These are phyloP conservation scores for Neurospora sp. DNA, from an alignment of 495 filamentous ascomycete genomes.

Conservation along the genomic window DNA sequence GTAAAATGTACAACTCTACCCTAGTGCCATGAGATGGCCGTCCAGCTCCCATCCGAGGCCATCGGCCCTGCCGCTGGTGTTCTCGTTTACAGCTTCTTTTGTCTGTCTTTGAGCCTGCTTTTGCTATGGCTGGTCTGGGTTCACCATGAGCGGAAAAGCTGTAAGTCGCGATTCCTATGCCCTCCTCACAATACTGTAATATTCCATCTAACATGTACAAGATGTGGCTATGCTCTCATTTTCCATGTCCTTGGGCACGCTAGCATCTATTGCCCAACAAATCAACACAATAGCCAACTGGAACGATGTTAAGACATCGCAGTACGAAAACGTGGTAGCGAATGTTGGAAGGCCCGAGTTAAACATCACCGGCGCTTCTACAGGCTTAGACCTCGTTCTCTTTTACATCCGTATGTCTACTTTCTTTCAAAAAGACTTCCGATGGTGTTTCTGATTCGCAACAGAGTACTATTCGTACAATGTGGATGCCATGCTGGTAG, in stretches of 20 bases:
- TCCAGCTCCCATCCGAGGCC: slow-evolving; percentile 32
- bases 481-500: slow-evolving; percentile 34
- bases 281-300: slow-evolving; percentile 33
- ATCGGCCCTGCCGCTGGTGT: slow-evolving; percentile 26
- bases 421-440: not conserved
- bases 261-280: slow-evolving; percentile 36
- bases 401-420: slow-evolving; percentile 35
- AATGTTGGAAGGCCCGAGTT: slow-evolving; percentile 32
- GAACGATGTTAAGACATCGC: slow-evolving; percentile 31
- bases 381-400: slow-evolving; percentile 32
- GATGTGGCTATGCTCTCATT: slow-evolving; percentile 35
- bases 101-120: slow-evolving; percentile 23
- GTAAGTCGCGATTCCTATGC: slow-evolving; percentile 21
- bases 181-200: no score
- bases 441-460: not conserved
- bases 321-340: slow-evolving; percentile 26
- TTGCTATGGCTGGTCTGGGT: slow-evolving; percentile 32
- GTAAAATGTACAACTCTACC: not conserved
- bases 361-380: slow-evolving; percentile 35
- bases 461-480: slow-evolving; percentile 42
- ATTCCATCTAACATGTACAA: slow-evolving; percentile 8
- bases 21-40: slow-evolving; percentile 19
- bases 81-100: slow-evolving; percentile 33
- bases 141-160: slow-evolving; percentile 37
- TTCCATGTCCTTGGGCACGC: slow-evolving; percentile 26